Base-by-base conservation (phyloP, 805 yeast species). In the Candida adriatica region DNA sequence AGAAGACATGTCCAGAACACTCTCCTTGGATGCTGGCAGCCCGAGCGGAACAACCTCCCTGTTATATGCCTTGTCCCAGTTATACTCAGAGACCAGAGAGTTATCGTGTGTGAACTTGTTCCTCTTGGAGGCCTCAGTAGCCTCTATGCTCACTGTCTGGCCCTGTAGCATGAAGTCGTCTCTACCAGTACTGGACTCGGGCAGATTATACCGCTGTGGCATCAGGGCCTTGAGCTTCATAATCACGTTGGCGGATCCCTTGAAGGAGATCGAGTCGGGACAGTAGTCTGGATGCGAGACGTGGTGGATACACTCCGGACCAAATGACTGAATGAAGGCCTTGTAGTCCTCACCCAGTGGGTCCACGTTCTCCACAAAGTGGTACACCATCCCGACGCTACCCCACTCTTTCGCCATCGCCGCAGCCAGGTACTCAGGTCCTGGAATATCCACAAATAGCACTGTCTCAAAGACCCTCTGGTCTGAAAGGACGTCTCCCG, bases 381-480 rank as follows among this genome's bases (percentile, higher is more conserved):
- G 94, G 52, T 84, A 87, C 2, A 87, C 80, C 2, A 70, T 53
- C 1, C 74, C 70, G 14, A 68, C 58, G 3, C 63, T 58, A 5
- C 40, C 41, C 46, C 63, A 55, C 10, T 45, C 30, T 6, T 57
- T 46, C 5, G 56, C 56, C 13, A 45, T 40, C 5, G 56, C 58
- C 6, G 55, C 53, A 13, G 39, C 42, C 11, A 74, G 51, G 46
- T 78, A 81, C 0, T 49, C 53, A 0, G 39, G 33, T 13, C 64
- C 59, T 0, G 96, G 95, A 16, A 86, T 68, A 48, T 90, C 96
- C 6, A 90, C 43, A 2, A 90, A 62, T 17, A 86, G 51, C 10
- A 83, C 59, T 20, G 79, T 73, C 2, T 74, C 66, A 34, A 81
- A 81, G 1, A 50, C 37, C 34, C 77, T 70, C 6, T 75, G 60